Conservation (phyloP, 441 rosid species). For the Gossypium gossypioides region DNA sequence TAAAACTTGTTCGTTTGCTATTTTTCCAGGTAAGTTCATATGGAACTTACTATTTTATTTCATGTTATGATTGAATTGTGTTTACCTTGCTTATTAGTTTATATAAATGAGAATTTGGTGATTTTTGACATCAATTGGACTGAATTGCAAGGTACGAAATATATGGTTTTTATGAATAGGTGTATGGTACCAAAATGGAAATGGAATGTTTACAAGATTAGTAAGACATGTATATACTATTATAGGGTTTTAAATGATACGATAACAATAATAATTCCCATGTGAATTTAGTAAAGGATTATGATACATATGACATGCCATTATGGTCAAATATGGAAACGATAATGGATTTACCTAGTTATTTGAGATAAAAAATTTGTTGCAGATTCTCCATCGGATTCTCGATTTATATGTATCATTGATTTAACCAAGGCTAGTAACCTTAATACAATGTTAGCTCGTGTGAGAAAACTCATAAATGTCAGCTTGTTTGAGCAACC, state of each 20-base stretch:
- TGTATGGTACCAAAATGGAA: no score
- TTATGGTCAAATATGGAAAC: background rate
- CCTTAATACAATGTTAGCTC: background rate
- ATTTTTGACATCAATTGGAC: no score
- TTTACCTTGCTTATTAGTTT: background rate
- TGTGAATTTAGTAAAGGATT: background rate
- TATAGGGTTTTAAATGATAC: background rate
- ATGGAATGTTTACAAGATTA: no score
- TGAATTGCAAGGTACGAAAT: no score
- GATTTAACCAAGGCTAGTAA: background rate
- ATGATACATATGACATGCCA: background rate
- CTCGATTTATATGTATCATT: no score
- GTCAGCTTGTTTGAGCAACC: background rate
- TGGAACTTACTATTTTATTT: no score
- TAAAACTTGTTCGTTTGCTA: no score
- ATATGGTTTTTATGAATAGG: no score
- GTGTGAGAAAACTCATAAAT: background rate
- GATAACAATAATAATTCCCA: background rate
- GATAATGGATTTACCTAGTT: background rate
- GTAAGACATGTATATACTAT: background rate
- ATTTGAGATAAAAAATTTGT: background rate
- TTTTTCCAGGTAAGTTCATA: no score
- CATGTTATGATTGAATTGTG: no score
- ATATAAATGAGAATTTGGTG: no score
- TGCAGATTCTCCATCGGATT: background rate